Evolutionary conservation across 345 rosid species (phyloP).

Genomic region (Camelina laxa): DNA sequence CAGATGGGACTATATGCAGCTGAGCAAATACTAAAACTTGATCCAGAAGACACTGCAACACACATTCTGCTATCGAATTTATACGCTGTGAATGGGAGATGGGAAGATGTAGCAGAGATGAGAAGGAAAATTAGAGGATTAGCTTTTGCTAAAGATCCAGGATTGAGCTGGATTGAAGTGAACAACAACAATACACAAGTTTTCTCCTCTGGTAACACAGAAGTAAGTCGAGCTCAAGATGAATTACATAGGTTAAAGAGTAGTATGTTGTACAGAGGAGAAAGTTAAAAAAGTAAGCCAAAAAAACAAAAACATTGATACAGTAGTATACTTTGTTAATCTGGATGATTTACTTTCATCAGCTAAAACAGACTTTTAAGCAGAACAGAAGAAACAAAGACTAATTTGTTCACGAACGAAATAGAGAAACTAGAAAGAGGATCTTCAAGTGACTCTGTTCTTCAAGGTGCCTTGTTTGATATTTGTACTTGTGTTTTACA

Average conservation of each 20-base stretch:
- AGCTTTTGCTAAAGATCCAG: slow-evolving; percentile 66
- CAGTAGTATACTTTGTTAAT: too few relatives aligned
- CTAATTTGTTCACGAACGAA: too few relatives aligned
- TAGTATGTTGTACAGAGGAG: slow-evolving; percentile 49
- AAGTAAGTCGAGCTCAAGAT: slow-evolving; percentile 47
- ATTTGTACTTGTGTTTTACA: too few relatives aligned
- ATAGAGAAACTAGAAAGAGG: too few relatives aligned
- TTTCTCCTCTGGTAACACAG: slow-evolving; percentile 62
- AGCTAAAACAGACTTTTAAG: too few relatives aligned
- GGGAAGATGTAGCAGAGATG: slow-evolving; percentile 67
- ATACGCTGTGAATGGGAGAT: slow-evolving; percentile 67
- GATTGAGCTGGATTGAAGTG: slow-evolving; percentile 82
- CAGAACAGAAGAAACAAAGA: too few relatives aligned
- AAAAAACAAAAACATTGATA: too few relatives aligned
- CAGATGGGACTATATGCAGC: slow-evolving; percentile 65
- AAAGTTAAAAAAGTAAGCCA: too few relatives aligned
- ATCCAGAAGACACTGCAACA: slow-evolving; percentile 66
- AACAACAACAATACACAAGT: slow-evolving; percentile 54
- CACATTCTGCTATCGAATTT: slow-evolving; percentile 71
- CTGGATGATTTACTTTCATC: too few relatives aligned
- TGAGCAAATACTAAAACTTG: slow-evolving; percentile 57
- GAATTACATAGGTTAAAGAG: slow-evolving; percentile 52
- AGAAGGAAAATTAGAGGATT: slow-evolving; percentile 69
- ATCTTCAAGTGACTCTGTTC: too few relatives aligned
- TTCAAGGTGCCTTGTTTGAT: too few relatives aligned